Evolutionary conservation across 768 basidiomycete genomes (phyloP), one percentile per base, ranked within the genome.

Genomic region (Hypholoma fasciculare): DNA sequence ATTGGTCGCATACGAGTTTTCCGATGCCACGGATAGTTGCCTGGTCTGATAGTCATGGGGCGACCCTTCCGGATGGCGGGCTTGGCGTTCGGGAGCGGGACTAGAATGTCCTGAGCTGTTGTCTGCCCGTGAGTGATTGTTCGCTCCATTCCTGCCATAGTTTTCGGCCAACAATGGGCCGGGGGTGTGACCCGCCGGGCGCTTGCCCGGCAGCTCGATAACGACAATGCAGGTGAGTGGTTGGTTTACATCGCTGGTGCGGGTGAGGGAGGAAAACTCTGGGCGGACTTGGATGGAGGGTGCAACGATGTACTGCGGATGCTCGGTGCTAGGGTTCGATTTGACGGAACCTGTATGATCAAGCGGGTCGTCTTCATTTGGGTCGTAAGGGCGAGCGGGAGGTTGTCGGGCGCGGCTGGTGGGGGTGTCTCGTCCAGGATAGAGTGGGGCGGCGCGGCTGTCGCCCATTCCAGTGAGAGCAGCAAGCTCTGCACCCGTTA

Each of bases 211-310:
- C 2, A 98, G 84, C 74, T 97, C 94, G 65, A 99, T 88, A 58
- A 96, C 81, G 61, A 99, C 88, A 67, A 98, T 90, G 70, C 96
- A 98, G 9, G 96, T 97, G 61, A 98, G 76, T 1, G 92, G 90
- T 71, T 96, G 93, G 63, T 84, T 92, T 36, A 80, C 63, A 61
- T 89, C 85, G 58, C 70, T 78, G 43, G 84, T 84, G 54, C 94
- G 83, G 11, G 90, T 83, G 36, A 98, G 80, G 17, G 88, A 88
- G 0, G 90, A 81, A 69, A 94, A 96, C 74, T 99, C 97, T 6
- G 96, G 87, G 44, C 94, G 87, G 67, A 98, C 92, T 70, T 93
- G 90, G 67, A 99, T 97, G 23, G 89, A 87, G 7, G 97, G 97
- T 1, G 94, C 87, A 67, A 97, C 89, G 62, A 98, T 84, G 67